Conservation (phyloP, 2,329 filamentous ascomycete species). For the Xylariaceae sp. region DNA sequence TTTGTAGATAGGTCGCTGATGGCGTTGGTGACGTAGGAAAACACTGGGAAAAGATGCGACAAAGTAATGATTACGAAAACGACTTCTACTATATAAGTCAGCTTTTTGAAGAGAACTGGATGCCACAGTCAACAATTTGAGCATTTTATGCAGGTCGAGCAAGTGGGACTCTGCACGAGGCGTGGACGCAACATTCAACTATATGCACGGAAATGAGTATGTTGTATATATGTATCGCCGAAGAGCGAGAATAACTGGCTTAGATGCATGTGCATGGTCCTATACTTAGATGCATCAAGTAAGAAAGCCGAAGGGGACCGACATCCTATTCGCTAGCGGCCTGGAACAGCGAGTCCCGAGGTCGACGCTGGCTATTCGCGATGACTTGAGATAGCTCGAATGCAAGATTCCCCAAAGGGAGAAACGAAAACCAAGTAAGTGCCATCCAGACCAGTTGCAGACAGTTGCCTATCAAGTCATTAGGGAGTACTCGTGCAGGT, state of each 20-base stretch:
- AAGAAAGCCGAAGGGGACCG: conserved; percentile 7
- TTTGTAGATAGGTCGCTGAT: conserved; percentile 22
- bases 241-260: conserved; percentile 6
- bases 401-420: conserved; percentile 12
- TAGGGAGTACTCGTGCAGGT: conserved; percentile 2
- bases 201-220: background rate
- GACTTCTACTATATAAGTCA: conserved; percentile 64
- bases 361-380: background rate
- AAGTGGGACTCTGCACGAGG: conserved; percentile 9
- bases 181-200: conserved; percentile 2
- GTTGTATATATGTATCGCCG: conserved; percentile 11
- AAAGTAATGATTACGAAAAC: conserved; percentile 51
- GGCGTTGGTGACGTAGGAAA: conserved; percentile 34
- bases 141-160: conserved; percentile 26
- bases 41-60: conserved; percentile 51
- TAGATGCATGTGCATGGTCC: background rate
- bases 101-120: conserved; percentile 60
- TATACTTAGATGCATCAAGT: conserved; percentile 8
- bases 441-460: background rate
- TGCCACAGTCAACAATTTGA: conserved; percentile 44
- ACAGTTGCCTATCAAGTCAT: background rate
- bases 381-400: conserved; percentile 5
- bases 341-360: background rate
- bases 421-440: conserved; percentile 2
- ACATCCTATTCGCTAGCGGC: conserved; percentile 4